Conservation (phyloP, 257 asterid genomes). For the Primulina huaijiensis region DNA sequence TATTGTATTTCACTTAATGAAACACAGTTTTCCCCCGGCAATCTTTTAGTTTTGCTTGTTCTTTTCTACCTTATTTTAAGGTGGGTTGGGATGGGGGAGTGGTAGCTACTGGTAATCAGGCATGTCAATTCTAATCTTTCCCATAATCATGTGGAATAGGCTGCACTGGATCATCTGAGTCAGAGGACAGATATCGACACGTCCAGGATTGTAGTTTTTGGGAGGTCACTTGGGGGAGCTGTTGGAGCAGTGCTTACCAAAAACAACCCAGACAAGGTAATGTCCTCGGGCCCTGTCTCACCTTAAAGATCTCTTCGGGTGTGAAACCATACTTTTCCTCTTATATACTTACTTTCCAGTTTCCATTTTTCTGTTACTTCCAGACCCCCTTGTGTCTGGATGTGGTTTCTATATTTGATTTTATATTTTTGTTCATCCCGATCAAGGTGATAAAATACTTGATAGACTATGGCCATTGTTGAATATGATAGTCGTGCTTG, state of each 20-base stretch:
- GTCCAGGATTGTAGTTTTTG: conserved; percentile 83
- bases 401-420: not conserved
- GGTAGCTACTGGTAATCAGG: not conserved
- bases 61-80: not conserved
- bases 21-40: not conserved
- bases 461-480: not conserved
- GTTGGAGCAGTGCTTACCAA: conserved; percentile 82
- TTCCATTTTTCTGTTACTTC: not conserved
- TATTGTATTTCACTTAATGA: not conserved
- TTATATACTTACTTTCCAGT: conserved; percentile 14
- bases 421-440: not conserved
- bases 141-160: conserved; percentile 42
- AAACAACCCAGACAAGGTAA: conserved; percentile 92
- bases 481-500: not conserved
- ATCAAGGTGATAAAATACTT: not conserved
- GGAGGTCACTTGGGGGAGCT: conserved; percentile 99
- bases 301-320: conserved; percentile 7
- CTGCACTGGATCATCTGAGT: conserved; percentile 91
- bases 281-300: conserved; percentile 6
- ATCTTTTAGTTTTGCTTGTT: conserved; percentile 14
- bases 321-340: conserved; percentile 8
- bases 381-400: not conserved
- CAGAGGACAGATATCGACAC: conserved; percentile 92
- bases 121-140: conserved; percentile 21
- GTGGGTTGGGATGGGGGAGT: conserved; percentile 1